phyloP scores from a whole-genome alignment of 805 yeast species.

The Kuraishia hungarica region DNA sequence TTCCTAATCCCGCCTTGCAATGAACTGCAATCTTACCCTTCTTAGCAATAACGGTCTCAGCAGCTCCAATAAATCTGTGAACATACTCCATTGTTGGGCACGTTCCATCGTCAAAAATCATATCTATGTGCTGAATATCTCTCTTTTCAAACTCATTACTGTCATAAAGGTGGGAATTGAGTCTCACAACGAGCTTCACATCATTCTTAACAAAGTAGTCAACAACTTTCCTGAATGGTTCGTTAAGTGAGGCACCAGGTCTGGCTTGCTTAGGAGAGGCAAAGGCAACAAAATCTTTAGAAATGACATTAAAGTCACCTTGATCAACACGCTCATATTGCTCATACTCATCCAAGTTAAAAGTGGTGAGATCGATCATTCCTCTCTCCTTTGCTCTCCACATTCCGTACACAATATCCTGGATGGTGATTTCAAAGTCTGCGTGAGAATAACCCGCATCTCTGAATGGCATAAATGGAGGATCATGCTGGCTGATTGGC shows the following conservation, averaged over 20 bases:
- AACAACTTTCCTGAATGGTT: conserved; percentile 75
- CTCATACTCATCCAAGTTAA: conserved; percentile 91
- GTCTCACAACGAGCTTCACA: conserved; percentile 84
- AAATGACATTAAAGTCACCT: conserved; percentile 88
- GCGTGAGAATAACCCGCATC: conserved; percentile 97
- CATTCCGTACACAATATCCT: conserved; percentile 90
- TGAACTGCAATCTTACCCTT: conserved; percentile 98
- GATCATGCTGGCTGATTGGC: conserved; percentile 85
- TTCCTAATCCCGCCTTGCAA: conserved; percentile 95
- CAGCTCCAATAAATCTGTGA: conserved; percentile 88
- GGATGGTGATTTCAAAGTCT: conserved; percentile 88
- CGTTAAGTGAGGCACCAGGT: conserved; percentile 47
- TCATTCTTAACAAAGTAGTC: conserved; percentile 64
- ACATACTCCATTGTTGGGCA: conserved; percentile 95
- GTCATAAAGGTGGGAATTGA: conserved; percentile 88
- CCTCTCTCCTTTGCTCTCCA: conserved; percentile 97
- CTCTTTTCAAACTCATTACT: conserved; percentile 72
- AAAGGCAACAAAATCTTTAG: conserved; percentile 93
- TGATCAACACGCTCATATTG: conserved; percentile 92
- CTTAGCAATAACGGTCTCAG: conserved; percentile 75
- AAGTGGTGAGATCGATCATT: conserved; percentile 75
- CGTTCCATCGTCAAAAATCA: conserved; percentile 97
- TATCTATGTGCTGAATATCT: conserved; percentile 84
- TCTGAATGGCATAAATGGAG: conserved; percentile 90
- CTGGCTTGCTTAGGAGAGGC: conserved; percentile 84